These are phyloP conservation scores for Ustilago esculenta DNA, from an alignment of 1,284 basidiomycete species.

Conservation along the genomic window DNA sequence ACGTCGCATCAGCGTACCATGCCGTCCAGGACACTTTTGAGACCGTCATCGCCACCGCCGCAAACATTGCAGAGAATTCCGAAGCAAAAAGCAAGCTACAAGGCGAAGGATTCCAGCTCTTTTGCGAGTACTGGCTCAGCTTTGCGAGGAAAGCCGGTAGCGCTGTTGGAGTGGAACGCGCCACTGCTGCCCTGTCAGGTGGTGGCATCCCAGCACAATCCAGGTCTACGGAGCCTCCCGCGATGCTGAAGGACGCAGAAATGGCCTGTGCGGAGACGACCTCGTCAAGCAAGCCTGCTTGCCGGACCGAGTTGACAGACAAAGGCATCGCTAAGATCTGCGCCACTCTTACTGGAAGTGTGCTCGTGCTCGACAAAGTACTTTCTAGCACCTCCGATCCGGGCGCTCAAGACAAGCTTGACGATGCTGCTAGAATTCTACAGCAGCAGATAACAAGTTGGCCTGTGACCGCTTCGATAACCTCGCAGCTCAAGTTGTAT, in stretches of 20 bases:
- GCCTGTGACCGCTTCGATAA: slow-evolving; percentile 18
- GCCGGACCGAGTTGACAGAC: slow-evolving; percentile 4
- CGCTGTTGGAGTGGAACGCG: slow-evolving; percentile 30
- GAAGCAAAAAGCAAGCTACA: slow-evolving; percentile 9
- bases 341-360: slow-evolving; percentile 25
- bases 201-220: neutral
- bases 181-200: slow-evolving; percentile 24
- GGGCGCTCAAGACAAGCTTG: slow-evolving; percentile 25
- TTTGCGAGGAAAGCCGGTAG: slow-evolving; percentile 41
- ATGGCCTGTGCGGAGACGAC: neutral
- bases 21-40: slow-evolving; percentile 38
- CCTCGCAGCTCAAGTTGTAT: slow-evolving; percentile 40
- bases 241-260: neutral
- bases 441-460: slow-evolving; percentile 11
- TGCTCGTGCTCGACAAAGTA: slow-evolving; percentile 39
- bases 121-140: slow-evolving; percentile 49
- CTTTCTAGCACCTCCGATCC: slow-evolving; percentile 16
- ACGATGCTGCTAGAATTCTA: slow-evolving; percentile 15
- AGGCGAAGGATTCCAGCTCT: slow-evolving; percentile 37
- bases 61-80: slow-evolving; percentile 12
- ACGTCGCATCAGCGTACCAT: slow-evolving; percentile 18
- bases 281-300: neutral
- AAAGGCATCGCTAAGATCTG: slow-evolving; percentile 20
- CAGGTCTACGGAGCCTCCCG: neutral
- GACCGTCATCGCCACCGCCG: slow-evolving; percentile 28